Percentiles rank a stretch among this genome's conserved stretches.
Conservation (phyloP, 1,284 basidiomycete species). For the Polyporus tsugae region DNA sequence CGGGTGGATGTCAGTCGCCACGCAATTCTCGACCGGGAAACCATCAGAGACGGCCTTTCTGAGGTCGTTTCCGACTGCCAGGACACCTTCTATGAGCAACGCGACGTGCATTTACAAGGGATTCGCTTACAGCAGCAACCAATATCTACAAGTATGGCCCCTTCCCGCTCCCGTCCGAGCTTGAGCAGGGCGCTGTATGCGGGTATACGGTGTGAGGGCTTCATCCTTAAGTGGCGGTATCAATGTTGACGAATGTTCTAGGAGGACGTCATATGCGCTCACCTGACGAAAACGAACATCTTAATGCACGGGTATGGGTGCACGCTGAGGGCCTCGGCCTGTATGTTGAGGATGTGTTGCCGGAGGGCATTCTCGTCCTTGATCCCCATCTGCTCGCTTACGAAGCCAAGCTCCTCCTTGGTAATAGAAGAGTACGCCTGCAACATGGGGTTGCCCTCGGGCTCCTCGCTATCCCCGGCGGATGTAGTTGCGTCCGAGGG, state of each 20-base stretch:
- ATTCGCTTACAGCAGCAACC: conserved; percentile 55
- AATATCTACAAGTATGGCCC: conserved; percentile 55
- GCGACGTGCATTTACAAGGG: neutral
- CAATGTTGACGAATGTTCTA: neutral
- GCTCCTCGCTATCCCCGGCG: neutral
- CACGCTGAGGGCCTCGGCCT: conserved; percentile 40
- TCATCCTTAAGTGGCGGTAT: conserved; percentile 32
- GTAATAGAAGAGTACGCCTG: conserved; percentile 33
- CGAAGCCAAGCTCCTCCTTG: conserved; percentile 47
- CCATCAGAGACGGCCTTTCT: conserved; percentile 52
- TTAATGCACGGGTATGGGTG: conserved; percentile 32
- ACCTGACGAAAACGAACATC: conserved; percentile 28
- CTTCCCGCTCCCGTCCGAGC: conserved; percentile 46
- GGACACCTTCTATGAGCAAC: neutral
- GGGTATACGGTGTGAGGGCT: conserved; percentile 44
- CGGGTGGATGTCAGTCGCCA: conserved; percentile 46
- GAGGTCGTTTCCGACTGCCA: conserved; percentile 52
- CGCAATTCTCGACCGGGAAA: conserved; percentile 41
- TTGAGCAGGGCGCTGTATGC: conserved; percentile 51
- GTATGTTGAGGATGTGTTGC: conserved; percentile 53
- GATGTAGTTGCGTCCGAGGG: conserved; percentile 7
- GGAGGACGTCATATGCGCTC: conserved; percentile 1
- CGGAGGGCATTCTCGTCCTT: conserved; percentile 49
- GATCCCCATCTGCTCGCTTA: conserved; percentile 51
- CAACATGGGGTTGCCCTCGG: conserved; percentile 23